Evolutionary conservation across 2,329 filamentous ascomycete genomes (phyloP).

Genomic region (Basipetospora chlamydospora): DNA sequence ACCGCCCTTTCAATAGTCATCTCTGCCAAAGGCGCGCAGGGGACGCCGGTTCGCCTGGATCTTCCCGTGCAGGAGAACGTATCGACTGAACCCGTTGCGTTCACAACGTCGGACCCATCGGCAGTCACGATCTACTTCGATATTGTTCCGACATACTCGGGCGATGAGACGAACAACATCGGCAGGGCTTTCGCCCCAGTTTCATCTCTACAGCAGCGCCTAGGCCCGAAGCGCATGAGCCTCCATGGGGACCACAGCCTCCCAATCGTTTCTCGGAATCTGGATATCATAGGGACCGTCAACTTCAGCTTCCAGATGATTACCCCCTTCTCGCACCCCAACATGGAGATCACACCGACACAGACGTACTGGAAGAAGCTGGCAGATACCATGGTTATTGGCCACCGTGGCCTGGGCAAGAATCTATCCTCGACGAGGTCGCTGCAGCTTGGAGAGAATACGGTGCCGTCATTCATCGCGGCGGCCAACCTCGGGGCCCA

Average conservation of each 20-base stretch:
- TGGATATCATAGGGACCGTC: constrained; percentile 86
- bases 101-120: constrained; percentile 60
- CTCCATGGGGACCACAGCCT: constrained; percentile 86
- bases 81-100: constrained; percentile 83
- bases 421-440: constrained; percentile 74
- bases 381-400: constrained; percentile 69
- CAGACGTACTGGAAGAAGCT: constrained; percentile 96
- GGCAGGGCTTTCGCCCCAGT: constrained; percentile 80
- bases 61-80: constrained; percentile 89
- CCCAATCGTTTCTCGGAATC: constrained; percentile 68
- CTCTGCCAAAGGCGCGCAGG: constrained; percentile 68
- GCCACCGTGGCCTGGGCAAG: constrained; percentile 69
- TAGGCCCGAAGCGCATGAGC: constrained; percentile 81
- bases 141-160: constrained; percentile 84
- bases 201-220: no score
- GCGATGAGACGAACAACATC: constrained; percentile 59
- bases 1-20: constrained; percentile 87
- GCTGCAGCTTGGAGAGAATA: constrained; percentile 91
- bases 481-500: constrained; percentile 81
- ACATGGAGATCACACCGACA: constrained; percentile 79
- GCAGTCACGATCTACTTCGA: constrained; percentile 89
- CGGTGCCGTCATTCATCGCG: constrained; percentile 86
- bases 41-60: constrained; percentile 81
- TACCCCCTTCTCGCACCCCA: constrained; percentile 84
- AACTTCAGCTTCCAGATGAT: constrained; percentile 97